Base-by-base conservation (phyloP, 2,329 filamentous ascomycete genomes). In the Xylariaceae sp. region DNA sequence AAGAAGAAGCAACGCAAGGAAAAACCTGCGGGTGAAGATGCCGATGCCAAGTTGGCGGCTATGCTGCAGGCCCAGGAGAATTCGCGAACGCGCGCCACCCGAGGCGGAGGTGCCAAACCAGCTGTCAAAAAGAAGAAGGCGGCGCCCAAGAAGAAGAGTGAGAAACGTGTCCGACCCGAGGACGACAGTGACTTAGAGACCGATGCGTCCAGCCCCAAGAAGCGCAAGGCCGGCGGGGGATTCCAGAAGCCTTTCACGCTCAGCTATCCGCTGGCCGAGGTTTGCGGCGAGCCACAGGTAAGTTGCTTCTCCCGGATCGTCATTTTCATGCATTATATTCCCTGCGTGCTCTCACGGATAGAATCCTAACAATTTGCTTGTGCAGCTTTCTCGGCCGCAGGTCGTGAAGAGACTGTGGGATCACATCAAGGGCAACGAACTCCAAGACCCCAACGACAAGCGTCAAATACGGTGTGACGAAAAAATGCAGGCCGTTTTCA, bases 361-460 rank as follows among this genome's bases (percentile, higher is more conserved):
- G 30, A 6, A 13, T 6, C 8, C 16, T 17, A 13, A n/a, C 16
- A 29, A 29, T 17, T 13, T 16, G 18, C 22, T 24, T n/a, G 3
- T 26, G 36, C 59, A 95, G 82, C 78, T 98, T 17, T 95, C 93
- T 13, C 85, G 93, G 31, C 91, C 93, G 0, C 89, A 97, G 64
- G 91, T 91, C 0, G 93, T 98, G 55, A 97, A 97, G 72, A 87
- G 87, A 62, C 83, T 98, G 40, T 98, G 93, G 93, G 83, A 85
- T 47, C 89, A 98, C 60, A 95, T 98, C 68, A 95, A 94, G 58
- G 80, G 74, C 45, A 83, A 90, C 52, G 78, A 89, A 31, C 80
- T 98, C 4, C 93, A 98, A 65, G 90, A 97, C 53, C 91, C 90
- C 0, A 80, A 65, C 50, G 91, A 98, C 69, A 91, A 90, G 64